phyloP scores from a whole-genome alignment of 2,329 filamentous ascomycete genomes.

The Remersonia thermophila region DNA sequence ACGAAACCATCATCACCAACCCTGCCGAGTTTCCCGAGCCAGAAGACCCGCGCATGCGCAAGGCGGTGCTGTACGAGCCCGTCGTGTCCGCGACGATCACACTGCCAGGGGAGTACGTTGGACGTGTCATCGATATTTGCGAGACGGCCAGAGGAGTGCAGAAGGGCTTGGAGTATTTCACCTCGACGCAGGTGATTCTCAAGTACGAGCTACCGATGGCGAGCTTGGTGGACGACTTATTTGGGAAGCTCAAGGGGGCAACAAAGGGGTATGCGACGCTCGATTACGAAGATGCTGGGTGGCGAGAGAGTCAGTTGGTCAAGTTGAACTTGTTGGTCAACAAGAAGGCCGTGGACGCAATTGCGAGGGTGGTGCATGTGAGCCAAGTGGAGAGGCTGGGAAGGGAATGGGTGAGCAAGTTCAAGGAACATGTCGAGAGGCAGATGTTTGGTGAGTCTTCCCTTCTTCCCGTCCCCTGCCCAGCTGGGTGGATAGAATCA shows the following conservation, averaged over 20 bases:
- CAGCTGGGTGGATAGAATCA: too few species aligned
- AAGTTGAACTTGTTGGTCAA: constrained; percentile 93
- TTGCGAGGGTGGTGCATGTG: constrained; percentile 76
- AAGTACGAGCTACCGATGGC: constrained; percentile 83
- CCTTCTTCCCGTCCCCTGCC: too few species aligned
- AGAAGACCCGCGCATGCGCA: constrained; percentile 35
- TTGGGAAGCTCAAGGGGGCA: constrained; percentile 85
- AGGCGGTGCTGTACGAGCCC: constrained; percentile 38
- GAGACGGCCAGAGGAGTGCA: constrained; percentile 82
- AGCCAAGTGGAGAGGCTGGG: constrained; percentile 74
- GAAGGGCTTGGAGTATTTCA: constrained; percentile 81
- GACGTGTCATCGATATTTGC: constrained; percentile 88
- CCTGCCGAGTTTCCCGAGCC: constrained; percentile 75
- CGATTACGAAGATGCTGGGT: constrained; percentile 93
- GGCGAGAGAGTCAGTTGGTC: constrained; percentile 64
- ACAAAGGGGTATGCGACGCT: constrained; percentile 94
- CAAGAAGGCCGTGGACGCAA: constrained; percentile 83
- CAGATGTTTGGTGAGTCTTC: constrained; percentile 98
- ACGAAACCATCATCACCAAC: constrained; percentile 67
- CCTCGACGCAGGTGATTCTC: constrained; percentile 81
- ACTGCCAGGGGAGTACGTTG: constrained; percentile 84
- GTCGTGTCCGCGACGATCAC: constrained; percentile 79
- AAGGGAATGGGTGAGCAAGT: constrained; percentile 81
- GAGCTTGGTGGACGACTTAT: constrained; percentile 91
- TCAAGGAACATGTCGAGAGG: constrained; percentile 90